A percentile compares a stretch with the other conserved stretches of the same genome.
Evolutionary conservation across 352 stramenopile genomes (phyloP).

Genomic region (Phytopythium sindhum): DNA sequence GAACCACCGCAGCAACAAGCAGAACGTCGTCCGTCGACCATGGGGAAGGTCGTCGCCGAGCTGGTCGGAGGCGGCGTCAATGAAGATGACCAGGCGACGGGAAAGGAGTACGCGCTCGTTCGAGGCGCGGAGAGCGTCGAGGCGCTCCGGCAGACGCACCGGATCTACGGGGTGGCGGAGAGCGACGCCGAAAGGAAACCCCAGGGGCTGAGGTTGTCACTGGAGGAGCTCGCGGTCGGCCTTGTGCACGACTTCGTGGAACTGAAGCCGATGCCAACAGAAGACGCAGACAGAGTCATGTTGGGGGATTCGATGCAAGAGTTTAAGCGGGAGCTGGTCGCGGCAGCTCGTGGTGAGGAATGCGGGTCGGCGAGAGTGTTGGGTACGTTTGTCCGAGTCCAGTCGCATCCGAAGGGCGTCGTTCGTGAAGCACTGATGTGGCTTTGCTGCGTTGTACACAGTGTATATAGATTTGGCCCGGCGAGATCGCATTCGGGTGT

Average conservation of each 20-base stretch:
- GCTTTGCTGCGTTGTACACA: neutral
- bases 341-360: neutral
- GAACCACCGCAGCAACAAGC: too few species aligned
- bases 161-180: constrained; percentile 25
- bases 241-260: constrained; percentile 32
- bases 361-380: neutral
- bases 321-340: neutral
- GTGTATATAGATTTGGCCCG: constrained; percentile 14
- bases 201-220: constrained; percentile 27
- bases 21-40: too few species aligned
- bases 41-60: neutral
- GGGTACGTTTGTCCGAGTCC: constrained; percentile 2
- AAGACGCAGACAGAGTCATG: neutral
- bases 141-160: constrained; percentile 19
- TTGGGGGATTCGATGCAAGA: neutral
- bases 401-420: neutral
- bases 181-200: constrained; percentile 1
- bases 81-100: constrained; percentile 8
- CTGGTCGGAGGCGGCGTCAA: neutral
- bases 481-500: constrained; percentile 41
- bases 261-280: neutral
- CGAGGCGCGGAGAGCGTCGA: constrained; percentile 11
- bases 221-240: constrained; percentile 47
- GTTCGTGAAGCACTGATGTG: neutral
- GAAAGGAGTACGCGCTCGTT: constrained; percentile 26